Evolutionary conservation across 805 yeast genomes (phyloP).

Genomic region (Pichia scutulata): DNA sequence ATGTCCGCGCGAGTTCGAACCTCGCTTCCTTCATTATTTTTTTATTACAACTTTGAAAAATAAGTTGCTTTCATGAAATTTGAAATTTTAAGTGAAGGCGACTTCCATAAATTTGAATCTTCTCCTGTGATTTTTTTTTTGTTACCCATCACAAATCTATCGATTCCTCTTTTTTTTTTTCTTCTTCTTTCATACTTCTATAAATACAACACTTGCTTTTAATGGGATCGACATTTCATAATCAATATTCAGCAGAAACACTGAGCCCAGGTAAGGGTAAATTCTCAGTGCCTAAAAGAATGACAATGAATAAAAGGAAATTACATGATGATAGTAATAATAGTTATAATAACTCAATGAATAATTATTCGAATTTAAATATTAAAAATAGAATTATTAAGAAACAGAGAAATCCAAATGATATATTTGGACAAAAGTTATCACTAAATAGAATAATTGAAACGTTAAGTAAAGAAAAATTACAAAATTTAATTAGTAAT

Average conservation of each 20-base stretch:
- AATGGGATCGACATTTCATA: slow-evolving; percentile 5
- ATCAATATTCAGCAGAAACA: background rate
- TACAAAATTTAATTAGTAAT: slow-evolving; percentile 44
- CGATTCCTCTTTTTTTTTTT: no score
- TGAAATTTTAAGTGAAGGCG: background rate
- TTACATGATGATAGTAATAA: background rate
- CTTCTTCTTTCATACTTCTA: background rate
- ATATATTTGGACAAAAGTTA: slow-evolving; percentile 48
- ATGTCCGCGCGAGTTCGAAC: slow-evolving; percentile 21
- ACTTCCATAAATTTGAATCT: background rate
- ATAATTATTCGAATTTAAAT: background rate
- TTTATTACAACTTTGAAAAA: background rate
- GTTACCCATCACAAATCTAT: background rate
- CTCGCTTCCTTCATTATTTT: slow-evolving; percentile 17
- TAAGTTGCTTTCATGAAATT: background rate
- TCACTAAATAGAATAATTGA: slow-evolving; percentile 62
- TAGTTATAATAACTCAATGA: no score
- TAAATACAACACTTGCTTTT: background rate
- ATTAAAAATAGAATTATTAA: slow-evolving; percentile 13
- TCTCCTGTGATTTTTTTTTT: background rate
- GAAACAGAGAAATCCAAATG: slow-evolving; percentile 29
- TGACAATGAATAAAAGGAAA: slow-evolving; percentile 1
- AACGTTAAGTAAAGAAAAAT: slow-evolving; percentile 49
- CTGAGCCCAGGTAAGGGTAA: background rate
- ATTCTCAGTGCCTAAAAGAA: background rate